Evolutionary conservation across 2,329 filamentous ascomycete genomes (phyloP).

Genomic region (Xylaria sp.): DNA sequence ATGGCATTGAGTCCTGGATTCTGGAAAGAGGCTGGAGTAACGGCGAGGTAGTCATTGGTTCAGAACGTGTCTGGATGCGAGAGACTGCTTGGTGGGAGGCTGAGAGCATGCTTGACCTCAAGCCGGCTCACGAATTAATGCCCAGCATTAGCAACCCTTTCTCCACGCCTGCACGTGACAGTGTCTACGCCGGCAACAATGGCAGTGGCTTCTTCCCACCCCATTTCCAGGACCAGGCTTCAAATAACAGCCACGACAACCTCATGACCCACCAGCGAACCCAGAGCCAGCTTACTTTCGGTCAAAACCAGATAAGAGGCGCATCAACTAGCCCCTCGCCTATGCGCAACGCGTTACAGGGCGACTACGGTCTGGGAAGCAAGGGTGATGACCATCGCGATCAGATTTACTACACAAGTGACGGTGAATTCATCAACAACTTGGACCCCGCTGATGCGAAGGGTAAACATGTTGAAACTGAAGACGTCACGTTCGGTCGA

Average conservation of each 20-base stretch:
- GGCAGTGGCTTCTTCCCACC: conserved; percentile 66
- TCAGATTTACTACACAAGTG: conserved; percentile 67
- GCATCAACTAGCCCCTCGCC: conserved; percentile 58
- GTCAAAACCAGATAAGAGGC: conserved; percentile 34
- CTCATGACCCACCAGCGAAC: conserved; percentile 57
- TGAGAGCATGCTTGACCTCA: conserved; percentile 89
- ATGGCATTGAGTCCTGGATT: conserved; percentile 91
- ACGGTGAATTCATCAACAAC: conserved; percentile 61
- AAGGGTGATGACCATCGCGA: conserved; percentile 78
- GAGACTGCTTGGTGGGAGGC: conserved; percentile 97
- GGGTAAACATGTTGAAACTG: conserved; percentile 69
- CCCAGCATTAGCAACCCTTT: conserved; percentile 29
- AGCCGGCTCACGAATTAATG: conserved; percentile 51
- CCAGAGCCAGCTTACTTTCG: conserved; percentile 47
- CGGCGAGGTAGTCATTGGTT: conserved; percentile 86
- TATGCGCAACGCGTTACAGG: conserved; percentile 54
- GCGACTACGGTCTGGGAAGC: conserved; percentile 82
- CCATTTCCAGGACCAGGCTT: conserved; percentile 53
- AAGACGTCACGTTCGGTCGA: conserved; percentile 57
- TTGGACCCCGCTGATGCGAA: conserved; percentile 75
- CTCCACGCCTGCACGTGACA: conserved; percentile 55
- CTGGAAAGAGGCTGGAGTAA: conserved; percentile 97
- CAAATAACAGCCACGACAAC: conserved; percentile 67
- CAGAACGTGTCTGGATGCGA: conserved; percentile 91
- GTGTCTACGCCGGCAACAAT: conserved; percentile 61